Base-by-base conservation (phyloP, 345 rosid genomes). In the Adansonia digitata region DNA sequence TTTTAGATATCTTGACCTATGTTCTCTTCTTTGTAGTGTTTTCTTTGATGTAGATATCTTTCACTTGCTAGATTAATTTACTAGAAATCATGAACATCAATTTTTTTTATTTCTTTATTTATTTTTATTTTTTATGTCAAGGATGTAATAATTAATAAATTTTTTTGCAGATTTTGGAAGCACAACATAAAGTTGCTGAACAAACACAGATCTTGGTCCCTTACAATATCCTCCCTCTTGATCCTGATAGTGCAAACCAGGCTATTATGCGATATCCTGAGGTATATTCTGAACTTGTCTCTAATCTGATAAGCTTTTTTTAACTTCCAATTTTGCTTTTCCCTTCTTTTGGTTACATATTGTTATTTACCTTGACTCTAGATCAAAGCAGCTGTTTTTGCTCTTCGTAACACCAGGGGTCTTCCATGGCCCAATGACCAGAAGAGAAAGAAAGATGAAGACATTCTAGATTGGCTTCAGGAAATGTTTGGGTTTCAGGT, bases 401-500 rank as follows among this genome's bases (percentile, higher is more conserved):
- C 94, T 24, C 97, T 95, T 75, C 97, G 98, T 70, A 87, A 90
- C 85, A 93, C 97, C n/a, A 89, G 99, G 84, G 99, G 98, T 75
- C 98, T 96, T 81, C 99, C 97, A 56, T 93, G 98, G 99, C 98
- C 94, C 67, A 90, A 89, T 74, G 91, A 88, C 72, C 85, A 85
- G 88, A 85, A 86, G 77, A 91, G 83, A 86, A 93, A 89, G 84
- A 92, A 85, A 79, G 97, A 90, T 42, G 94, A 88, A 51, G 99
- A 96, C 81, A 87, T 96, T 85, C 90, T 96, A 51, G 99, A 96
- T 84, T 96, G 99, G 99, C 98, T 96, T 81, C 97, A 88, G 56
- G 90, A 85, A 55, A 93, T 90, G 94, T 96, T 96, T 88, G 99
- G 99, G 72, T 96, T 96, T 88, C 99, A 96, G 97, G 99, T 91